phyloP scores from a whole-genome alignment of 176 grass and related monocot species.

The Melocanna baccifera region DNA sequence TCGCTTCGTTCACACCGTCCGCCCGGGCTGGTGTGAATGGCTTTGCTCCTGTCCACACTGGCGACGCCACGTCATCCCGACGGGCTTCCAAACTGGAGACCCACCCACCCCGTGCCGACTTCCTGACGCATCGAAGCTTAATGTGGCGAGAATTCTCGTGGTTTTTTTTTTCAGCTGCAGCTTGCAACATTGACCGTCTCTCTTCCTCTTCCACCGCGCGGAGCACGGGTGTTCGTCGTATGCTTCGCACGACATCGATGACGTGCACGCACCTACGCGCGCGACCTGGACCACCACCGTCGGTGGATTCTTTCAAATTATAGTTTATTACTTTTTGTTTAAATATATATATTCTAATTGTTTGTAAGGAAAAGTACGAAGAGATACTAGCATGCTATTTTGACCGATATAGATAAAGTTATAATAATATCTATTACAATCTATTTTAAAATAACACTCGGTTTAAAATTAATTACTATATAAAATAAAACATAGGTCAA shows the following conservation, averaged over 20 bases:
- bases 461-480: too few species aligned
- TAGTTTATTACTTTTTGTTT: too few species aligned
- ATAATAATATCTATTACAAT: too few species aligned
- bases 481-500: too few species aligned
- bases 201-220: background rate
- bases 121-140: background rate
- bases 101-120: background rate
- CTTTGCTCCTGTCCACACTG: constrained; percentile 28
- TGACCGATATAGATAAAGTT: too few species aligned
- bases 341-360: too few species aligned
- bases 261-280: background rate
- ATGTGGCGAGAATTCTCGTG: background rate
- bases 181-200: constrained; percentile 23
- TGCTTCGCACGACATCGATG: constrained; percentile 15
- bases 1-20: constrained; percentile 32
- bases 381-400: too few species aligned
- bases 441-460: too few species aligned
- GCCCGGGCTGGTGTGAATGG: constrained; percentile 13
- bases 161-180: background rate
- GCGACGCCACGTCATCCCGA: constrained; percentile 25
- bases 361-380: too few species aligned
- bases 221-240: background rate
- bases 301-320: too few species aligned
- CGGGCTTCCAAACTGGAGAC: background rate
- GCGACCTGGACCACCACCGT: background rate